Base-by-base conservation (phyloP, 495 filamentous ascomycete species). In the Aspergillus steynii region DNA sequence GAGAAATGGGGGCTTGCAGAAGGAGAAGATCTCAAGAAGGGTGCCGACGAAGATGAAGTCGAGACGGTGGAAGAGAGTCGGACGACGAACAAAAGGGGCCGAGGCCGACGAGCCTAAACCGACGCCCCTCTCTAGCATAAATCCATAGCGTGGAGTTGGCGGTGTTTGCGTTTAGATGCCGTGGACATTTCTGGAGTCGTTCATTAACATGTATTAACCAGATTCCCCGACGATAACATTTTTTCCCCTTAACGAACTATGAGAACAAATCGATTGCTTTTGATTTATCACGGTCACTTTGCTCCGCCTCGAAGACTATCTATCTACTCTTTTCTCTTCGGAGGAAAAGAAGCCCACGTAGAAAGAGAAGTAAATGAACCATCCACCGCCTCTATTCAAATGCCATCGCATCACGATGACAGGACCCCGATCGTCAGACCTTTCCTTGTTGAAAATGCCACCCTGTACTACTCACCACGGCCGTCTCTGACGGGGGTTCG, bases 21-120 rank as follows among this genome's bases (percentile, higher is more conserved):
- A 45, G 77, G 74, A 3, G 90, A 91, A 64, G 90, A 92, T 69
- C 79, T 97, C 14, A 91, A 91, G 71, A 97, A 97, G 71, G 93
- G 93, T 2, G 87, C 90, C 55, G 92, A 96, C 59, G 93, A 97
- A 64, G 93, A 96, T 58, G 93, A 96, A 63, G 88, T 91, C 56
- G 90, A 92, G 67, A 83, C 83, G 55, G 80, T 85, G 32, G 84
- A 85, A 59, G 87, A 89, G 68, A 86, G 86, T 53, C 91, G 92
- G 74, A 90, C 91, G 70, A 89, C 90, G 63, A 90, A 84, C 42
- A 87, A 90, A 60, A 76, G 84, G 53, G 77, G 77, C 45, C 63
- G 79, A 55, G 74, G 74, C 9, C 71, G 78, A 58, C 68, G 75
- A 20, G 69, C 71, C 53, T 80, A 66, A 64, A 20, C 8, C 27